Evolutionary conservation across 768 basidiomycete species (phyloP), one percentile per base, ranked within the genome.

Genomic region (Arthromyces matolae): DNA sequence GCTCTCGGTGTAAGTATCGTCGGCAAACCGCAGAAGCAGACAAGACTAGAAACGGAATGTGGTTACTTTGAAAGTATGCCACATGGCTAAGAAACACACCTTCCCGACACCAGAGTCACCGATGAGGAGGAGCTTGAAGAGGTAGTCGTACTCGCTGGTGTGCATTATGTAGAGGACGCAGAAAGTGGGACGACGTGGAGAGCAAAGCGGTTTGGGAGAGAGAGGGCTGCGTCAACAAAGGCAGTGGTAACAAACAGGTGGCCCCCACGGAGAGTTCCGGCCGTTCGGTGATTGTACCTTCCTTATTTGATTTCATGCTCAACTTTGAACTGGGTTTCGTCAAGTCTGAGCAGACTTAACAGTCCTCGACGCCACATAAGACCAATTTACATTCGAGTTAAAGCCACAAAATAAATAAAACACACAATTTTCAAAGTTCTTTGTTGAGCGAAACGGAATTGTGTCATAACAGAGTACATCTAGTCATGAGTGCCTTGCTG

Each of bases 1-100:
- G 59, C 89, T 92, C 67, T 95, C 93, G 43, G 95, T 96, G 77
- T 94, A 97, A 42, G 93, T 89, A 68, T 97, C 95, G 71, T 98
- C 95, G 52, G 89, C 89, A 61, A 93, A 93, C 65, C 91, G 91
- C 56, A 93, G 78, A 54, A 93, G 83, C 58, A 93, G 75, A 72
- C 90, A 93, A 39, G 94, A 97, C 86, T 97, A 49, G 37, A 42
- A 42, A 50, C n/a, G n/a, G 49, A 52, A 35, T 47, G 55, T 52
- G 57, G 59, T 57, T 60, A 59, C 45, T 56, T 54, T 49, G 49
- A 57, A 48, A 52, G 24, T 33, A 41, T 53, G 49, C 48, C 48
- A 50, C 50, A 47, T 53, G 53, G 43, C 49, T 42, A 12, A 29
- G 23, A 47, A 42, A 69, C 71, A 47, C 45, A 86, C 87, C 81